Conservation (phyloP, 805 yeast genomes). For the Yarrowia yakushimensis region DNA sequence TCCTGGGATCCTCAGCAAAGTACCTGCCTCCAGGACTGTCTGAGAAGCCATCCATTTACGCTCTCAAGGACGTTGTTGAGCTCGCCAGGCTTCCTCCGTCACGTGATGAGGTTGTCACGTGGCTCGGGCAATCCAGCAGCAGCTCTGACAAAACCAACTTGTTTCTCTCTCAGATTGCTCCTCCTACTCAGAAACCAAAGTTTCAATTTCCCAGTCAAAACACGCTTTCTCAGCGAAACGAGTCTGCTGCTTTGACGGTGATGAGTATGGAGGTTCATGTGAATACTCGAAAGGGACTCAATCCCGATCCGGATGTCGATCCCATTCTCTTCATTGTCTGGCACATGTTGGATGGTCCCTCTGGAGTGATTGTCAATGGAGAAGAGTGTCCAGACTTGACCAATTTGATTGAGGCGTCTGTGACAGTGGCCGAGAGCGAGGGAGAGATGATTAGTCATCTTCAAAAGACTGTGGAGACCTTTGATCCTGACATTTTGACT, state of each 20-base stretch:
- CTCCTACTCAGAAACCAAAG: background rate
- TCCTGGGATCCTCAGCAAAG: conserved; percentile 32
- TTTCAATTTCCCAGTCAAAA: background rate
- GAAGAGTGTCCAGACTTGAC: conserved; percentile 28
- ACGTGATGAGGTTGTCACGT: background rate
- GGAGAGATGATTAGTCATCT: conserved; percentile 54
- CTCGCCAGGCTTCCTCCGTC: conserved; percentile 26
- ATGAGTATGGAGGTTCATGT: conserved; percentile 68
- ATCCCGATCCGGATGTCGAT: conserved; percentile 68
- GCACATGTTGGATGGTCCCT: conserved; percentile 48
- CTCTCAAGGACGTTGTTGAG: background rate
- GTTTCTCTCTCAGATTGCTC: background rate
- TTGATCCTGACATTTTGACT: conserved; percentile 84
- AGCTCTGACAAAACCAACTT: background rate
- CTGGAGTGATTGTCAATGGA: conserved; percentile 34
- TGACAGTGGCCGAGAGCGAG: conserved; percentile 43
- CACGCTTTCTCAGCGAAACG: background rate
- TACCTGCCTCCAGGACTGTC: background rate
- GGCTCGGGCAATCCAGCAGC: background rate
- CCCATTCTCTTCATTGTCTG: conserved; percentile 60
- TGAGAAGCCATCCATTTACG: background rate
- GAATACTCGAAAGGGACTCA: conserved; percentile 45
- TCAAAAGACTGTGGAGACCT: conserved; percentile 50
- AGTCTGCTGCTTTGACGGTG: conserved; percentile 44
- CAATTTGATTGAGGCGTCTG: conserved; percentile 33